Evolutionary conservation across 2,329 filamentous ascomycete species (phyloP).

Genomic region (Trichophyton verrucosum): DNA sequence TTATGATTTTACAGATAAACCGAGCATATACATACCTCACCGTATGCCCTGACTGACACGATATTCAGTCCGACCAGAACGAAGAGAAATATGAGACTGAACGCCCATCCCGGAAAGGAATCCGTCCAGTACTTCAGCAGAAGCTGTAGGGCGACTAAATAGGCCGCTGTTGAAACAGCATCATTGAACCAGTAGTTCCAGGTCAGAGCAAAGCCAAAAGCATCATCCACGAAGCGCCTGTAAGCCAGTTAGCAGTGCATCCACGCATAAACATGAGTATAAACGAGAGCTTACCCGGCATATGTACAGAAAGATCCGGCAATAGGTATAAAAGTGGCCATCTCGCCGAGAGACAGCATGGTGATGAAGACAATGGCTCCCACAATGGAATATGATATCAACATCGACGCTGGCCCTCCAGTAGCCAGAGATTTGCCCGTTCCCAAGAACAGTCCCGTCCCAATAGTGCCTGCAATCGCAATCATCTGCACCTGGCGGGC

Average conservation of each 20-base stretch:
- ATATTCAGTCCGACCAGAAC: constrained; percentile 43
- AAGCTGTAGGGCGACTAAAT: constrained; percentile 48
- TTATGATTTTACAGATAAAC: background rate
- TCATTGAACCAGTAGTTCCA: constrained; percentile 53
- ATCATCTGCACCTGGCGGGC: constrained; percentile 58
- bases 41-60: constrained; percentile 43
- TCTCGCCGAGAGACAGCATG: constrained; percentile 49
- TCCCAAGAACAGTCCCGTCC: constrained; percentile 49
- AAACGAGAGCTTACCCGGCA: constrained; percentile 32
- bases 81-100: constrained; percentile 50
- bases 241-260: background rate
- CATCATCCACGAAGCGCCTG: constrained; percentile 34
- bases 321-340: constrained; percentile 46
- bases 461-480: constrained; percentile 38
- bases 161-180: constrained; percentile 47
- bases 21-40: constrained; percentile 31
- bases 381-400: constrained; percentile 46
- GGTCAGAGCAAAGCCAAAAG: constrained; percentile 33
- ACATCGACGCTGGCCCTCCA: constrained; percentile 47
- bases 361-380: constrained; percentile 48
- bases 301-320: constrained; percentile 45
- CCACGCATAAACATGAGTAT: background rate
- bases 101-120: constrained; percentile 50
- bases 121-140: constrained; percentile 51
- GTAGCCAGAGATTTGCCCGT: constrained; percentile 49